A percentile compares a stretch with the other conserved stretches of the same genome.
phyloP scores from a whole-genome alignment of 805 yeast species.

The Wickerhamomyces mucosus region DNA sequence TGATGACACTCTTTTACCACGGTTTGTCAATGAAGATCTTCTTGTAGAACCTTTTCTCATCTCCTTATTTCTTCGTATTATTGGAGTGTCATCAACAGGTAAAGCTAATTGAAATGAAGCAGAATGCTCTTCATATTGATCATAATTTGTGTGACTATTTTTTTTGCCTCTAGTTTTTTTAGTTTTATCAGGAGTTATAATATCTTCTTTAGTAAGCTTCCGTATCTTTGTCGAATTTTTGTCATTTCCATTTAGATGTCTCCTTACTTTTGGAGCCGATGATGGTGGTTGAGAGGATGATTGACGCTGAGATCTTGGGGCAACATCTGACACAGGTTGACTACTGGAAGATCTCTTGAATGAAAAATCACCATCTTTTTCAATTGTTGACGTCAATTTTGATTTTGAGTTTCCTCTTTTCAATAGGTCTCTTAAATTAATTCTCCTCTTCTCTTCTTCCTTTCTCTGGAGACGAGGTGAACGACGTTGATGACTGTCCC shows the following conservation, averaged over 20 bases:
- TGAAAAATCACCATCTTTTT: constrained; percentile 15
- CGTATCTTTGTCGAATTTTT: no score
- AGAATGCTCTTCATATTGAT: constrained; percentile 15
- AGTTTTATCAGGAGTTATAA: background rate
- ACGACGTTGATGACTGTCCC: constrained; percentile 12
- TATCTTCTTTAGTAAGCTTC: background rate
- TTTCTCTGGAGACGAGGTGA: constrained; percentile 7
- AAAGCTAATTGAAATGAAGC: constrained; percentile 20
- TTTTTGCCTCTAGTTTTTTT: constrained; percentile 3
- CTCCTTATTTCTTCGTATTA: constrained; percentile 27
- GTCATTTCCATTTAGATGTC: no score
- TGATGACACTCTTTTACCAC: constrained; percentile 69
- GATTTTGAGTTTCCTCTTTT: constrained; percentile 7
- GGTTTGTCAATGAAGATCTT: constrained; percentile 40
- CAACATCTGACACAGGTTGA: no score
- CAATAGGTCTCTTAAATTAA: constrained; percentile 17
- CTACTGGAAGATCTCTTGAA: constrained; percentile 18
- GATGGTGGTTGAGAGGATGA: no score
- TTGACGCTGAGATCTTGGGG: no score
- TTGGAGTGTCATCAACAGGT: constrained; percentile 29
- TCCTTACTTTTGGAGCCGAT: no score
- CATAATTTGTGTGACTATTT: constrained; percentile 1
- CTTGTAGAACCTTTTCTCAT: constrained; percentile 25
- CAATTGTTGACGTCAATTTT: constrained; percentile 7
- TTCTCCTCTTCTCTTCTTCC: constrained; percentile 10